These are phyloP conservation scores for Candida namnaoensis DNA, from an alignment of 805 yeast genomes.

Conservation along the genomic window DNA sequence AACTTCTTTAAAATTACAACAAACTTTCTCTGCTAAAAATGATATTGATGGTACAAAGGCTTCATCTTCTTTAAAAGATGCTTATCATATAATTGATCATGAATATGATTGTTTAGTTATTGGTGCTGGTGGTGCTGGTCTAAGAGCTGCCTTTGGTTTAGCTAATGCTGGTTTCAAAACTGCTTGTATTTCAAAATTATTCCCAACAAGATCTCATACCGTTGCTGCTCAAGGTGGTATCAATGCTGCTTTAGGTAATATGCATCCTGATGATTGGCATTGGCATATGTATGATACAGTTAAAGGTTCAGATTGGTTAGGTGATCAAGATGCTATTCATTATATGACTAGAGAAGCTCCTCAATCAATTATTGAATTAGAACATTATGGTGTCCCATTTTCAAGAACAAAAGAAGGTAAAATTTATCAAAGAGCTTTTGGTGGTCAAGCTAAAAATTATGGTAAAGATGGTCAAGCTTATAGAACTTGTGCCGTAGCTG, in stretches of 20 bases:
- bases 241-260: constrained; percentile 96
- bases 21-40: constrained; percentile 24
- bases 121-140: constrained; percentile 99
- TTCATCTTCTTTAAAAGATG: constrained; percentile 45
- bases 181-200: constrained; percentile 93
- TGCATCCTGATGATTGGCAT: constrained; percentile 98
- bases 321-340: constrained; percentile 98
- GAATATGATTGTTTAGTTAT: constrained; percentile 97
- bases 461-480: constrained; percentile 99
- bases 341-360: constrained; percentile 99
- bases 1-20: constrained; percentile 9
- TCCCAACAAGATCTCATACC: constrained; percentile 97
- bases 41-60: constrained; percentile 42
- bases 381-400: constrained; percentile 97
- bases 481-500: constrained; percentile 99
- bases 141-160: constrained; percentile 96
- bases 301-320: constrained; percentile 98
- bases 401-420: constrained; percentile 95
- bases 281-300: constrained; percentile 99
- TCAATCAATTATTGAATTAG: constrained; percentile 88
- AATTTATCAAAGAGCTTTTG: constrained; percentile 97
- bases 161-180: constrained; percentile 97
- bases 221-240: constrained; percentile 99
- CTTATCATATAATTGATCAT: constrained; percentile 91
- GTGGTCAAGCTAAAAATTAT: constrained; percentile 91